Evolutionary conservation across 2,329 filamentous ascomycete species (phyloP), one percentile per base, ranked within the genome.

Genomic region (Leptographium radiaticola): DNA sequence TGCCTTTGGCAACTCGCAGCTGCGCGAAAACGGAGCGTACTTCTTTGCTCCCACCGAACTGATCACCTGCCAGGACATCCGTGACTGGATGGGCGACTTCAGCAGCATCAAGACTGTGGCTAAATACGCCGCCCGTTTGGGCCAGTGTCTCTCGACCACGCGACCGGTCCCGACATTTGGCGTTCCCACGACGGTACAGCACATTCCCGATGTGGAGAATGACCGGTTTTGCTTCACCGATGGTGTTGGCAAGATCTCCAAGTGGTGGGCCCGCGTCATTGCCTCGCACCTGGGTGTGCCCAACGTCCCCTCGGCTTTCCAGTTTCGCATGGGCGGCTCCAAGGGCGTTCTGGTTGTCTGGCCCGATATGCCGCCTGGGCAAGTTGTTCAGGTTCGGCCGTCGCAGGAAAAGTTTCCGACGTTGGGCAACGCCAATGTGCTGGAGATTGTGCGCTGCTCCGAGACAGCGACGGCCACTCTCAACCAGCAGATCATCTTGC

Each of bases 71-170:
- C 77, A 85, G 18, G 75, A 84, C 50, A 96, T 98, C 55, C 84
- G 91, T 6, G 67, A 74, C 36, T 90, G 86, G 80, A 95, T 97
- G 85, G 93, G 93, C 0, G 71, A 85, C 15, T 95, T 98, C 62
- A 75, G 74, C 15, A 79, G 89, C 58, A 96, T 96, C 66, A 80
- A 76, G 53, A 79, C 86, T 31, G 79, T 95, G n/a, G 90, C 91
- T 34, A 96, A 95, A 63, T 87, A 90, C 65, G 87, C 89, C 49
- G 89, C 93, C 33, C 80, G 93, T 33, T 73, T 97, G 18, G 93
- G 93, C 0, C 93, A 97, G 67, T 96, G 90, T 65, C 96, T 98
- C 64, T 96, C 93, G 0, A 96, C 91, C 0, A 98, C 93, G 0
- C 74, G 87, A 56, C 82, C 86, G 12, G 82, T 95, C 44, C 75